Evolutionary conservation across 208 protist species (phyloP), one percentile per base, ranked within the genome.

Genomic region (Endotrypanum monterogeii): DNA sequence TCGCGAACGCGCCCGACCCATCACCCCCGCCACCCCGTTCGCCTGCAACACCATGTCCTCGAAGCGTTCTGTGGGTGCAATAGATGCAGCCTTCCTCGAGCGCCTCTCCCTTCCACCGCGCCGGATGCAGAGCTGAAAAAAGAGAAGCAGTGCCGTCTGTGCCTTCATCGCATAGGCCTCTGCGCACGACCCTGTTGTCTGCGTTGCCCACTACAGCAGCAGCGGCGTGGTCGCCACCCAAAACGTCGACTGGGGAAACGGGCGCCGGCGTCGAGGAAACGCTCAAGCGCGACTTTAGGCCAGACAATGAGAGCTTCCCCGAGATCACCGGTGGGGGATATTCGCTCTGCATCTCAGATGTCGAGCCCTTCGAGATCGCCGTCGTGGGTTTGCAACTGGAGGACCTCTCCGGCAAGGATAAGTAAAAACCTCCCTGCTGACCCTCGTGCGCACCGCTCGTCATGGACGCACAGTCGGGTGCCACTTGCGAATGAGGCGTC

Each of bases 171-270:
- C 58, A 52, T 6, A 61, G 14, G 48, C 67, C 60, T 41, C 30
- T 69, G 56, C 56, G 67, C n/a, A 63, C 67, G 18, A 58, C 62
- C 39, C 39, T 67, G 37, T 62, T 51, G 16, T 63, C 74, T 44
- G 37, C 32, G 18, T 67, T 60, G n/a, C 12, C 32, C 23, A 51
- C 74, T 18, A 52, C 58, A 46, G 62, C n/a, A 6, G 25, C 62
- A 7, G 8, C 25, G 20, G 39, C 23, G 44, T 32, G 35, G 62
- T n/a, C 62, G 41, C 62, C 4, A 11, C n/a, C 25, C 39, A 37
- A n/a, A 7, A 20, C n/a, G 28, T 54, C 25, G 5, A 7, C 39
- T 23, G 44, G 23, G 11, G n/a, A 54, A 41, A 39, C n/a, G 37
- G 16, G 44, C 44, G 44, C 1, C 25, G 62, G 35, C 39, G 39